A percentile compares a stretch with the other conserved stretches of the same genome.
Conservation (phyloP, 176 grass and related monocot species). For the Cenchrus purpureus region DNA sequence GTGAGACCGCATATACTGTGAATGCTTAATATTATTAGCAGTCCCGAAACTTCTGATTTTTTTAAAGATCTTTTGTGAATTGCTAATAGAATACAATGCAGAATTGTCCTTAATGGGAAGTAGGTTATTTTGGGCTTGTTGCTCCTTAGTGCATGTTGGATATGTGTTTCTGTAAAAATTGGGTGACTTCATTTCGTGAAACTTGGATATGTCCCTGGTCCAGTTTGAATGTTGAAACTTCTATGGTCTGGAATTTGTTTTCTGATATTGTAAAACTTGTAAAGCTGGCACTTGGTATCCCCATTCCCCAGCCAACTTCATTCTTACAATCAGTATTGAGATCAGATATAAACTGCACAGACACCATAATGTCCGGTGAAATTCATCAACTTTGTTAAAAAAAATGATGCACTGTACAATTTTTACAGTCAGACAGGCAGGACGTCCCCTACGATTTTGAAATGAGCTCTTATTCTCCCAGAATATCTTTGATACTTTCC, state of each 20-base stretch:
- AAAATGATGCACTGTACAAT: not conserved
- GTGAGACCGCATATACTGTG: not conserved
- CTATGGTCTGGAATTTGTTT: not conserved
- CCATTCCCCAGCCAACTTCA: not conserved
- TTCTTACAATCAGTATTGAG: not conserved
- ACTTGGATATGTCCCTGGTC: too few species aligned
- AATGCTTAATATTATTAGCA: not conserved
- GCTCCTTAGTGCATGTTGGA: not conserved
- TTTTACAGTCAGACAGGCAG: not conserved
- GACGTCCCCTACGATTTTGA: not conserved
- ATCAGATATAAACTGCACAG: not conserved
- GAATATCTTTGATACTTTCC: slow-evolving; percentile 23
- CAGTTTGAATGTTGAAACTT: not conserved
- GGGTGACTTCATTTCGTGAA: not conserved
- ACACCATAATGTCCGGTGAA: not conserved
- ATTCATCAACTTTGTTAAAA: not conserved
- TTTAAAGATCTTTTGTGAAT: not conserved
- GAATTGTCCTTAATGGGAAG: not conserved
- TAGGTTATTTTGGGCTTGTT: slow-evolving; percentile 1
- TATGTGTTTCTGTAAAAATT: not conserved
- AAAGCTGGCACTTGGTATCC: not conserved
- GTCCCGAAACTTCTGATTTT: not conserved
- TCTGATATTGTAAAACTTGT: not conserved
- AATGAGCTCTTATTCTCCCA: not conserved
- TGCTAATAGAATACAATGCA: not conserved